Percentiles rank a stretch among this genome's conserved stretches.
phyloP scores from a whole-genome alignment of 2,329 filamentous ascomycete genomes.

The Tolypocladium ophioglossoides region DNA sequence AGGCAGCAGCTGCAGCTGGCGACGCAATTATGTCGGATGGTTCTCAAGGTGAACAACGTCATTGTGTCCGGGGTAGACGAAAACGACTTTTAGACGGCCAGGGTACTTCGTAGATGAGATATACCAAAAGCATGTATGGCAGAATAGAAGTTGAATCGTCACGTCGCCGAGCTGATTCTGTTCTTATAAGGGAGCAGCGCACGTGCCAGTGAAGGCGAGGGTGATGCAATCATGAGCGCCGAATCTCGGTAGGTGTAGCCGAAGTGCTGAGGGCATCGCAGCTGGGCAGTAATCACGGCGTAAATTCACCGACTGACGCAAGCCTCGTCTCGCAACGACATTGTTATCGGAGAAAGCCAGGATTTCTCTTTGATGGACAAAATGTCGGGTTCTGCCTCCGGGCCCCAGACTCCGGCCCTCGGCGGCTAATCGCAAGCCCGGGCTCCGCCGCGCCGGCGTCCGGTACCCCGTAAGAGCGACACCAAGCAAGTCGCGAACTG shows the following conservation, averaged over 20 bases:
- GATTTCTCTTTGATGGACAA: neutral
- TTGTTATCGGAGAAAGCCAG: neutral
- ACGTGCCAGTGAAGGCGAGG: neutral
- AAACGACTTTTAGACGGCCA: slow-evolving; percentile 60
- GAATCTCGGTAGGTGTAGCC: neutral
- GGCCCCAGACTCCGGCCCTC: neutral
- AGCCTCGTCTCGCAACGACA: neutral
- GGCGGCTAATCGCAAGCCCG: neutral
- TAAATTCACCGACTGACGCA: neutral
- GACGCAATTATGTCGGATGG: slow-evolving; percentile 96
- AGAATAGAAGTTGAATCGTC: slow-evolving; percentile 5
- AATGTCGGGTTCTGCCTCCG: neutral
- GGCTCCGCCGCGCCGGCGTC: slow-evolving; percentile 10
- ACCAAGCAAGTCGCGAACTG: slow-evolving; percentile 22
- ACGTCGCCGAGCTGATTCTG: neutral
- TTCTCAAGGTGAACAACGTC: slow-evolving; percentile 94
- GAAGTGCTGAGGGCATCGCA: neutral
- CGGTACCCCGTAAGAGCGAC: slow-evolving; percentile 23
- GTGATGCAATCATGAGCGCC: neutral
- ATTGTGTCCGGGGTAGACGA: slow-evolving; percentile 84
- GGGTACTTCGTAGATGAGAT: slow-evolving; percentile 10
- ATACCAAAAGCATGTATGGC: slow-evolving; percentile 13
- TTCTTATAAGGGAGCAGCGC: neutral
- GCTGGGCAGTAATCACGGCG: neutral
- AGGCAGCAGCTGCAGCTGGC: slow-evolving; percentile 92